These are phyloP conservation scores for Micractinium sp. DNA, from an alignment of 139 green algal genomes.

Conservation along the genomic window DNA sequence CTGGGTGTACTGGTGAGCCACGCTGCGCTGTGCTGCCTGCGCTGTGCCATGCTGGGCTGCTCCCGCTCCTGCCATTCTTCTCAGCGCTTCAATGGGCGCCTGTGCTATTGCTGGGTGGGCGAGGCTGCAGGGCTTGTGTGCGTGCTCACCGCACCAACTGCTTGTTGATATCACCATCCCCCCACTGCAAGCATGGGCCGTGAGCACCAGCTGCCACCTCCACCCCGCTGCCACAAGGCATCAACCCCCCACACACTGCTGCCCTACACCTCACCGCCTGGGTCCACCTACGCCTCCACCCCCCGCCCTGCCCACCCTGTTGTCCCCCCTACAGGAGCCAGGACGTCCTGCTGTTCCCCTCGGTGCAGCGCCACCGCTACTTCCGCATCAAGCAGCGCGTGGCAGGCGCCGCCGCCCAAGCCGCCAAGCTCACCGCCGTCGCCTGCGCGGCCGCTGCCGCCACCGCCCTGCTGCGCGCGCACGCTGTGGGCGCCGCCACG, in stretches of 20 bases:
- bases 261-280: too few relatives aligned
- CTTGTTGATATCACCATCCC: too few relatives aligned
- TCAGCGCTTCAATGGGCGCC: neutral
- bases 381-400: slow-evolving; percentile 53
- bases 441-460: neutral
- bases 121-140: neutral
- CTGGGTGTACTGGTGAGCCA: slow-evolving; percentile 19
- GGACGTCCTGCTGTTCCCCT: slow-evolving; percentile 54
- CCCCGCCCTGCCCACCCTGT: too few relatives aligned
- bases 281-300: neutral
- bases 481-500: too few relatives aligned
- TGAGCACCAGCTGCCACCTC: too few relatives aligned
- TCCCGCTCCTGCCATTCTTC: neutral
- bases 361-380: slow-evolving; percentile 55
- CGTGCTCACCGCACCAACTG: too few relatives aligned
- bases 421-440: neutral
- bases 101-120: neutral
- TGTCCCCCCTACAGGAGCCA: slow-evolving; percentile 36
- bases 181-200: too few relatives aligned
- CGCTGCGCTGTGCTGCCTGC: neutral
- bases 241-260: too few relatives aligned
- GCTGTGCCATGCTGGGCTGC: neutral
- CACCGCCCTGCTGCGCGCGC: neutral
- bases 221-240: too few relatives aligned
- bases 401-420: neutral